These are phyloP conservation scores for Wickerhamiella occidentalis DNA, from an alignment of 805 yeast species.

Conservation along the genomic window DNA sequence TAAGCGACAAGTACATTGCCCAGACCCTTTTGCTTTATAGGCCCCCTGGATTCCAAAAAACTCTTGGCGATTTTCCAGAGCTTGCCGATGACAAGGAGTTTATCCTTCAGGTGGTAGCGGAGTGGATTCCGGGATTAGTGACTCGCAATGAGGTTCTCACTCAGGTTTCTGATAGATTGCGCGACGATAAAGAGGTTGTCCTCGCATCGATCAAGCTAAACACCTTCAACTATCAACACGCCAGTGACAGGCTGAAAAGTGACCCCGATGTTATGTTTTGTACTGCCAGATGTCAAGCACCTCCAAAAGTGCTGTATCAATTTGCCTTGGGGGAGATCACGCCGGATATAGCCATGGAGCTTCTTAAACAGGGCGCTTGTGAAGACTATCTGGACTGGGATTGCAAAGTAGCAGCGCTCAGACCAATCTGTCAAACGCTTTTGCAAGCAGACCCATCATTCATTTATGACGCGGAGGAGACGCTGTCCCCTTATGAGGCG, in stretches of 20 bases:
- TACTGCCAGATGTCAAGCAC: background rate
- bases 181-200: background rate
- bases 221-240: background rate
- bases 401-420: too few species aligned
- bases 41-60: background rate
- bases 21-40: background rate
- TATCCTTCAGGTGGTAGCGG: background rate
- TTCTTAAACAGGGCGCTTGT: too few species aligned
- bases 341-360: too few species aligned
- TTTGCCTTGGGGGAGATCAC: background rate
- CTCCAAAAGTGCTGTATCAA: background rate
- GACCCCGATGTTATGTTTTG: background rate
- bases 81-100: background rate
- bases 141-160: too few species aligned
- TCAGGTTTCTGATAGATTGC: background rate
- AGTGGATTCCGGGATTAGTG: too few species aligned
- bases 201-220: background rate
- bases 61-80: background rate
- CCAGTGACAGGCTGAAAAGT: background rate
- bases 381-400: too few species aligned
- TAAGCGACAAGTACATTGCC: background rate
- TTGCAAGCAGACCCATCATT: too few species aligned
- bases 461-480: too few species aligned
- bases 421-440: too few species aligned
- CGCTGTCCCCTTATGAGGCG: too few species aligned